These are phyloP conservation scores for Lepidium sativum DNA, from an alignment of 345 rosid genomes.

Conservation along the genomic window DNA sequence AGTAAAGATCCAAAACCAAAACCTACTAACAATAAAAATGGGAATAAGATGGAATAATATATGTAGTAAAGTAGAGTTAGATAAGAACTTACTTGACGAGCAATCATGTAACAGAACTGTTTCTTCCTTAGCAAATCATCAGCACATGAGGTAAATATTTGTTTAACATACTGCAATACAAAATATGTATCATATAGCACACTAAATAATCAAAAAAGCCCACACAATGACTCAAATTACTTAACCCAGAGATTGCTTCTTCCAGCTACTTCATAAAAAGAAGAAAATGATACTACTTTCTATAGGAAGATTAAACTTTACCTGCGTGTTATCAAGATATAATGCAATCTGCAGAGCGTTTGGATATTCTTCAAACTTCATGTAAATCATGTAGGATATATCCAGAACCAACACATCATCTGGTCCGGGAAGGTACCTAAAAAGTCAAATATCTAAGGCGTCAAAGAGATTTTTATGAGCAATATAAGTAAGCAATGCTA, in stretches of 20 bases:
- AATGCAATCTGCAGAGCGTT: slow-evolving; percentile 90
- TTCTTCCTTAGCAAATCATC: slow-evolving; percentile 62
- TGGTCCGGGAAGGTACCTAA: slow-evolving; percentile 91
- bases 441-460: neutral
- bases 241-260: neutral
- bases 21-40: neutral
- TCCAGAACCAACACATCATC: slow-evolving; percentile 74
- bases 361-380: slow-evolving; percentile 65
- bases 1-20: slow-evolving; percentile 9
- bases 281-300: neutral
- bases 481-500: neutral
- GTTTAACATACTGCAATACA: slow-evolving; percentile 59
- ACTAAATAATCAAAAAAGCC: too few species aligned
- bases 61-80: neutral
- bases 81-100: slow-evolving; percentile 70
- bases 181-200: slow-evolving; percentile 8
- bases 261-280: neutral
- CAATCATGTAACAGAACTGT: slow-evolving; percentile 85
- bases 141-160: slow-evolving; percentile 68
- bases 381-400: slow-evolving; percentile 67
- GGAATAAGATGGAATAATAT: neutral
- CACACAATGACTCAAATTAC: too few species aligned
- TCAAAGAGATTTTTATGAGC: neutral
- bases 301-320: slow-evolving; percentile 11
- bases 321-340: slow-evolving; percentile 80